Base-by-base conservation (phyloP, 2,329 filamentous ascomycete species). In the Talaromyces sp. region DNA sequence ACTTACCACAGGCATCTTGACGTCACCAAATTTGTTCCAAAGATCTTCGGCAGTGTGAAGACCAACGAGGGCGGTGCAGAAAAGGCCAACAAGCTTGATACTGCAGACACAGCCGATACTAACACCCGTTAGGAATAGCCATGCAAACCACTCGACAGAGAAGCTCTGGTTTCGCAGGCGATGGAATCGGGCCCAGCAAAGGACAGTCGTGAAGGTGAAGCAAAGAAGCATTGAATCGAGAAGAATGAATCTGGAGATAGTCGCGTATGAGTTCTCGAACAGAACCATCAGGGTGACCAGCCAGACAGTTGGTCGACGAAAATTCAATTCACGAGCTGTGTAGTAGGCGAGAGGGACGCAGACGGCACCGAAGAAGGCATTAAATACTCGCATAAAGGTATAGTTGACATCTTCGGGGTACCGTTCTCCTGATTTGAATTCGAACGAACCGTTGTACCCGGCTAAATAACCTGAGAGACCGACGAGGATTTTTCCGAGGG, bases 251-350 rank as follows among this genome's bases (percentile, higher is more conserved):
- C 95, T 89, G 80, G 93, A 97, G 79, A 99, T 99, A 37, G 96
- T 98, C 58, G 95, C 97, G 82, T 98, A 99, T 61, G 95, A 98
- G 84, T 99, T 99, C 80, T 99, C 95, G 83, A 93, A 99, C 49
- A 99, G 87, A 52, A 99, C 93, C 92, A 97, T 97, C 72, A 98
- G 83, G 22, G 93, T 95, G 66, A 98, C 89, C 65, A 99, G 85
- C 95, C 95, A 99, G 70, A 97, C 92, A 59, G 93, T 90, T 49
- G 92, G 89, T 70, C 90, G 88, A 75, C 88, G 89, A 75, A 98
- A 89, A 75, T 93, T 91, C 73, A 99, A 83, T 79, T 97, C 93
- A 73, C 90, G 91, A 39, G 94, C 94, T 43, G 95, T 99, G 78
- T 87, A 98, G 83, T 98, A 99, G 64, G 95, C 94, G 79, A 99